A percentile compares a stretch with the other conserved stretches of the same genome.
phyloP scores from a whole-genome alignment of 2,329 filamentous ascomycete genomes.

The Xylaria sp. region DNA sequence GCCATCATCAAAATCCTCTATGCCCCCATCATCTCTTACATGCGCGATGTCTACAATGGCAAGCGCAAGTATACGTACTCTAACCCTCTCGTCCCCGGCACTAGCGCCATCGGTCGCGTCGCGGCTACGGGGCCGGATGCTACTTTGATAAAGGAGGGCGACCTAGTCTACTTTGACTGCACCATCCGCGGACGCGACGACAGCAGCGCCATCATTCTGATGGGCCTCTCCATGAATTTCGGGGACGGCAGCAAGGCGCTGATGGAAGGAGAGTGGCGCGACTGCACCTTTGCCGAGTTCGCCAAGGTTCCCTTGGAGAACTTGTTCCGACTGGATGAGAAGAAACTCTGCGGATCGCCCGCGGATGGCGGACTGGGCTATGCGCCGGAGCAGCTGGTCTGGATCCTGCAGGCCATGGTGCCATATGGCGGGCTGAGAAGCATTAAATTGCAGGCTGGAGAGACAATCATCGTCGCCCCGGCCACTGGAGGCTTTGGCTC shows the following conservation, averaged over 20 bases:
- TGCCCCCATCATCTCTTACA: conserved; percentile 19
- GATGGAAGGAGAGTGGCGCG: conserved; percentile 11
- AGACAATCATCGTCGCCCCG: conserved; percentile 58
- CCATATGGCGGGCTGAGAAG: conserved; percentile 39
- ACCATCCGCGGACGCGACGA: conserved; percentile 14
- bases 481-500: conserved; percentile 59
- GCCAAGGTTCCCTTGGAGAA: conserved; percentile 15
- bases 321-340: conserved; percentile 6
- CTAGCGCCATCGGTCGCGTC: conserved; percentile 19
- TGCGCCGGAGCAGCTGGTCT: conserved; percentile 34
- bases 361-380: conserved; percentile 32
- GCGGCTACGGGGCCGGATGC: conserved; percentile 12
- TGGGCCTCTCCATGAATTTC: background rate
- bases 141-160: conserved; percentile 8
- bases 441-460: conserved; percentile 52
- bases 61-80: background rate
- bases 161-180: conserved; percentile 23
- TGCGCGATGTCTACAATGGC: conserved; percentile 14
- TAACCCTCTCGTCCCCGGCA: background rate
- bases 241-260: background rate
- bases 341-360: background rate
- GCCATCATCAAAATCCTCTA: conserved; percentile 17
- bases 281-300: conserved; percentile 13
- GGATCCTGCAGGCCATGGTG: conserved; percentile 32
- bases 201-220: conserved; percentile 4